Percentiles rank a stretch among this genome's conserved stretches.
These are phyloP conservation scores for Paraphoma sp. DNA, from an alignment of 2,329 filamentous ascomycete species.

Conservation along the genomic window DNA sequence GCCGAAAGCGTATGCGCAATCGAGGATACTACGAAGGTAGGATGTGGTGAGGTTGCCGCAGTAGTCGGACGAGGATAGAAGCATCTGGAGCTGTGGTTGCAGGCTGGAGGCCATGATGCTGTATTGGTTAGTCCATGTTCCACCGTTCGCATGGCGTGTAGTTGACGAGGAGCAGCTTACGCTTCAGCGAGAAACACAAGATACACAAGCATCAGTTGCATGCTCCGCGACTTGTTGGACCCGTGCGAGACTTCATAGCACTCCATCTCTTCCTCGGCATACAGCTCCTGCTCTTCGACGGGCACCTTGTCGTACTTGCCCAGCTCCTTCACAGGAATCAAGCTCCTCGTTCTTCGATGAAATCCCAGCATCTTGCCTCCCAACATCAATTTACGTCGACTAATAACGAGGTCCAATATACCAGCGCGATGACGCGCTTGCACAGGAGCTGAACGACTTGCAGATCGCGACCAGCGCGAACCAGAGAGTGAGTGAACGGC, in stretches of 20 bases:
- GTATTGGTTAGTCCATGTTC: neutral
- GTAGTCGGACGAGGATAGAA: slow-evolving; percentile 52
- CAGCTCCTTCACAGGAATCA: slow-evolving; percentile 53
- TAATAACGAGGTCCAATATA: slow-evolving; percentile 5
- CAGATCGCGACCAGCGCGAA: slow-evolving; percentile 36
- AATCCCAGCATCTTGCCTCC: slow-evolving; percentile 51
- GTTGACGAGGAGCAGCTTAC: slow-evolving; percentile 28
- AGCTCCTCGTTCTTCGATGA: slow-evolving; percentile 49
- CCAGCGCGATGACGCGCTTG: slow-evolving; percentile 14
- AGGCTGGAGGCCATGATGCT: slow-evolving; percentile 58
- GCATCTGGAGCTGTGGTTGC: slow-evolving; percentile 55
- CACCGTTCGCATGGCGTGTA: neutral
- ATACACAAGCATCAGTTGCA: slow-evolving; percentile 53
- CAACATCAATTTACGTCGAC: slow-evolving; percentile 4
- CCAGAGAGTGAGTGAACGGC: slow-evolving; percentile 41
- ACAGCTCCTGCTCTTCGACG: slow-evolving; percentile 30
- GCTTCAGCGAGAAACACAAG: slow-evolving; percentile 57
- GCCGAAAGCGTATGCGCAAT: slow-evolving; percentile 57
- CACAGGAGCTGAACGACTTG: slow-evolving; percentile 11
- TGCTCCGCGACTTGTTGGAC: slow-evolving; percentile 30
- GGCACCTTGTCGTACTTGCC: slow-evolving; percentile 51
- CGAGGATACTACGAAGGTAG: slow-evolving; percentile 56
- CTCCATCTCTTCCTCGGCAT: slow-evolving; percentile 39
- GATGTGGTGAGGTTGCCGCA: slow-evolving; percentile 54
- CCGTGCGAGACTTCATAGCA: slow-evolving; percentile 20